Percentiles rank a stretch among this genome's conserved stretches.
Conservation (phyloP, 441 rosid species). For the Biscutella laevigata region DNA sequence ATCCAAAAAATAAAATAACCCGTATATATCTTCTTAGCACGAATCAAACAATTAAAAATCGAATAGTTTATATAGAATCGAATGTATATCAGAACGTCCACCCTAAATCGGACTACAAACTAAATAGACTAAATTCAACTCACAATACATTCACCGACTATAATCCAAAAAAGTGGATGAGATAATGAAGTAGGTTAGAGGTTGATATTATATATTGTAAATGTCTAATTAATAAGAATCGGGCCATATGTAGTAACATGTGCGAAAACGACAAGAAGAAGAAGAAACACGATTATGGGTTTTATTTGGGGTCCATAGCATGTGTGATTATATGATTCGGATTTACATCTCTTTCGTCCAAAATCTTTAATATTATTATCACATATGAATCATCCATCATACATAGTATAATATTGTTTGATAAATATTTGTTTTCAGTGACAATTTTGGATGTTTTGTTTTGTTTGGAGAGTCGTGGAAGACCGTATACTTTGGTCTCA, state of each 20-base stretch:
- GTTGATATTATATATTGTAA: background rate
- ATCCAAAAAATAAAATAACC: too few species aligned
- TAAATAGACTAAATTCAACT: background rate
- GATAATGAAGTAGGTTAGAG: slow-evolving; percentile 13
- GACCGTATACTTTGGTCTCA: slow-evolving; percentile 14
- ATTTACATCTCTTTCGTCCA: slow-evolving; percentile 9
- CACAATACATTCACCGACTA: slow-evolving; percentile 4
- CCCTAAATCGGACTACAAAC: too few species aligned
- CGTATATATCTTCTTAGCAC: too few species aligned
- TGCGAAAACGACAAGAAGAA: slow-evolving; percentile 21
- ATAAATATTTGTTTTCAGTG: too few species aligned
- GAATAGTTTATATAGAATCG: too few species aligned
- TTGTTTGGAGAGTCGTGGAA: slow-evolving; percentile 4
- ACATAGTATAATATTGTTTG: too few species aligned
- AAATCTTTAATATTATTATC: background rate
- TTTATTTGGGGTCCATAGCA: slow-evolving; percentile 21
- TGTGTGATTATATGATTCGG: slow-evolving; percentile 21
- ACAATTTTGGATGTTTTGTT: background rate
- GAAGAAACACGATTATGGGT: slow-evolving; percentile 8
- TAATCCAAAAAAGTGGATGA: background rate
- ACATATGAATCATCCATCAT: background rate
- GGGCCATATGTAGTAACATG: slow-evolving; percentile 19
- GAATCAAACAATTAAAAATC: too few species aligned
- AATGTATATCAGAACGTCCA: too few species aligned
- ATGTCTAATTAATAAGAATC: background rate